These are phyloP conservation scores for Circinella umbellata DNA, from an alignment of 371 early-diverging fungal species.

Conservation along the genomic window DNA sequence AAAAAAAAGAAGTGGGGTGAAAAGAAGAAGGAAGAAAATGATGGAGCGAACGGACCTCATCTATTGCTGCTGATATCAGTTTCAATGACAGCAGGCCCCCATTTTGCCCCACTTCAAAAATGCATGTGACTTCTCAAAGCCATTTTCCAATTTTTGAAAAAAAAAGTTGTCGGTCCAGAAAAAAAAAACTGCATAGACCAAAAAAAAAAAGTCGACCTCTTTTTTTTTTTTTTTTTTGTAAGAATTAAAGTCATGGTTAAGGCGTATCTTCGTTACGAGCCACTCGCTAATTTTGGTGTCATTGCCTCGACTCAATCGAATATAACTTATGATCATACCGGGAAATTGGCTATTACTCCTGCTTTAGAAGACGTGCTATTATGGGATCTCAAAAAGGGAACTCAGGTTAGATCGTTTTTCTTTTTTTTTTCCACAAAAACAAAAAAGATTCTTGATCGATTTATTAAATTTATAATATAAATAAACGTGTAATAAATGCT, in stretches of 20 bases:
- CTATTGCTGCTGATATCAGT: too few species aligned
- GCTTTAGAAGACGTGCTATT: slow-evolving; percentile 84
- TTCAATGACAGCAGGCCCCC: slow-evolving; percentile 1
- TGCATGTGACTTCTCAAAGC: neutral
- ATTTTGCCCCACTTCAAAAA: neutral
- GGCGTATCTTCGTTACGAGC: slow-evolving; percentile 88
- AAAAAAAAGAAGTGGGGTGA: neutral
- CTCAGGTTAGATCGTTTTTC: slow-evolving; percentile 51
- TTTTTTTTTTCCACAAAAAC: too few species aligned
- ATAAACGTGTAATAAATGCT: neutral
- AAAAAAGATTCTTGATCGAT: too few species aligned
- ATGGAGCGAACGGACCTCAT: too few species aligned
- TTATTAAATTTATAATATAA: neutral
- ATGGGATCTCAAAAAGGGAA: slow-evolving; percentile 90
- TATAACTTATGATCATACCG: slow-evolving; percentile 71
- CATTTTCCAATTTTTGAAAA: neutral
- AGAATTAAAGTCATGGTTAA: slow-evolving; percentile 58
- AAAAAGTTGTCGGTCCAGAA: neutral
- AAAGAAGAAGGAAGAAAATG: neutral
- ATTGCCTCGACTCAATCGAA: slow-evolving; percentile 75
- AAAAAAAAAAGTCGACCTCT: neutral
- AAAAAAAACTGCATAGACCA: neutral
- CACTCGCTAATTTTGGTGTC: slow-evolving; percentile 82
- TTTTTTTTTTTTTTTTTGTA: neutral
- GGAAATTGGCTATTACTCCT: slow-evolving; percentile 76